Base-by-base conservation (phyloP, 768 basidiomycete genomes). In the Punctularia strigosozonata region DNA sequence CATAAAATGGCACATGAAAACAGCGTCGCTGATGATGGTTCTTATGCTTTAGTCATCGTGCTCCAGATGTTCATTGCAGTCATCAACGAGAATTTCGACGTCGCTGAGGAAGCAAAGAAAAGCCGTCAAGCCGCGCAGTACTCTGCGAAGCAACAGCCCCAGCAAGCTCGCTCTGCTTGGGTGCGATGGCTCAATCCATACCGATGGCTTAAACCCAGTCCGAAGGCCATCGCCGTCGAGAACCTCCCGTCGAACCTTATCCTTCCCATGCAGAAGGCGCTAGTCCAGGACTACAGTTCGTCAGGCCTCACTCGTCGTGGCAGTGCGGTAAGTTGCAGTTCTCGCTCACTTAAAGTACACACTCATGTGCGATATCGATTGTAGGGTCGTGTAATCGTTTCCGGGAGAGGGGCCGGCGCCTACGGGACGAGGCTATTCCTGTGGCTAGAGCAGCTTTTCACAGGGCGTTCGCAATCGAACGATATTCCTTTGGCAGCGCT, bases 21-120 rank as follows among this genome's bases (percentile, higher is more conserved):
- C n/a, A 36, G 34, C 30, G 15, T 39, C 17, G 25, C 15, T 20
- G 13, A 5, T 22, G 23, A 28, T 22, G 30, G 25, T 12, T 31
- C 34, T 40, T 20, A 43, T 20, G 35, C 25, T 6, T 30, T 42
- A 92, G 91, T 89, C 65, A 87, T 94, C 50, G 69, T 94, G 6
- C 56, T 94, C 36, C 90, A 94, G 53, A 83, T 97, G 80, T 95
- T 97, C 64, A 87, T 98, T 50, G 94, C 94, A 24, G 90, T 94
- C 32, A 90, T 95, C 66, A 87, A 91, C 51, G 90, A 92, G 65
- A 94, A 92, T 58, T 97, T 98, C 50, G 69, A 80, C 18, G 77
- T 95, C 4, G 89, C 89, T 0, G 94, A 97, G 51, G 88, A 92
- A 53, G 71, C 77, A 20, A 97, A 97, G 64, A 76, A 80, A 38